Base-by-base conservation (phyloP, 2,329 filamentous ascomycete genomes). In the Thermomyces lanuginosus region DNA sequence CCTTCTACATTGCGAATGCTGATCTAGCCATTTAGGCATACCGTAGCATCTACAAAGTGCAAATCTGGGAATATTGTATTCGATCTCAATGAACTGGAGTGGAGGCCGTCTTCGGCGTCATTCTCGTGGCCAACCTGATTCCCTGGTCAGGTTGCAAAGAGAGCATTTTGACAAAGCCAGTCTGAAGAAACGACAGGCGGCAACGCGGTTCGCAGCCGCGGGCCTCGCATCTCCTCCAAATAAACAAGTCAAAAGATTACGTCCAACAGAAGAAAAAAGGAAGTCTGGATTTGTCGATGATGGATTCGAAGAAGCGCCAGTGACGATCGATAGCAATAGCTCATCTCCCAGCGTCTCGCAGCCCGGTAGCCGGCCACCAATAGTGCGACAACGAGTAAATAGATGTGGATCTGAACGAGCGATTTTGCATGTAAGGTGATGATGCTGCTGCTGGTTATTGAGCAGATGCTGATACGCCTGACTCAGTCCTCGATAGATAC, bases 1-100 rank as follows among this genome's bases (percentile, higher is more conserved):
- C n/a, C n/a, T n/a, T n/a, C n/a, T n/a, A n/a, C n/a, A n/a, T n/a
- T n/a, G n/a, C 10, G 18, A 20, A 8, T 20, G 18, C 7, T 8
- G 10, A 20, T 10, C 8, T 20, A 7, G 7, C 18, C 10, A 10
- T 20, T 20, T 10, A 10, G 10, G 18, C 7, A 20, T 10, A 20
- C 7, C 19, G 12, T 8, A 13, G 12, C 2, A 8, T n/a, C 7
- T 14, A 9, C 14, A 5, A 11, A 15, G 11, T 13, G 14, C 12
- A 16, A 16, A 7, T 23, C 6, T 7, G 11, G 6, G 7, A 12
- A 23, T 23, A 11, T 12, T 8, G 5, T 21, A 11, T 7, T 21
- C 16, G 13, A 16, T 14, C 13, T 28, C 22, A 14, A 60, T 60
- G 56, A 59, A 59, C 29, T 59, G 56, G 56, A 58, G 51, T 13